Conservation (phyloP, 441 rosid species). For the Arabidopsis lyrata region DNA sequence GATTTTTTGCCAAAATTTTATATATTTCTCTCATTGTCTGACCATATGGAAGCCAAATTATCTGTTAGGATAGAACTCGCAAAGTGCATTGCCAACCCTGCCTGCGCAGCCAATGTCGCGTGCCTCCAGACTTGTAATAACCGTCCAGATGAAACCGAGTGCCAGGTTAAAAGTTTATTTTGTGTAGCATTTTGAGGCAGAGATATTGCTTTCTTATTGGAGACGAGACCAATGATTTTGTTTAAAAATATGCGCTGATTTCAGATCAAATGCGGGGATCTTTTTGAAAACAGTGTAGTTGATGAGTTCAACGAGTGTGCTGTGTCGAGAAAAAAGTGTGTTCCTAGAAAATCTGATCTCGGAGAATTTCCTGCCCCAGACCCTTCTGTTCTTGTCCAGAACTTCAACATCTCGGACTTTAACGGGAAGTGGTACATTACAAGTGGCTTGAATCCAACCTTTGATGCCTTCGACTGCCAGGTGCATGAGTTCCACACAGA, state of each 20-base stretch:
- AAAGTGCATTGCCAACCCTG: conserved; percentile 86
- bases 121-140: conserved; percentile 97
- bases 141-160: conserved; percentile 94
- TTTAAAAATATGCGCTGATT: conserved; percentile 8
- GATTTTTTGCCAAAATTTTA: conserved; percentile 4
- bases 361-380: conserved; percentile 94
- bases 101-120: conserved; percentile 90
- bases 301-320: conserved; percentile 97
- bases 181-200: not conserved
- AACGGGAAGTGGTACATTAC: conserved; percentile 88
- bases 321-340: conserved; percentile 89
- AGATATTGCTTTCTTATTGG: conserved; percentile 9
- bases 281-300: conserved; percentile 82
- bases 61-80: conserved; percentile 85
- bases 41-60: conserved; percentile 19
- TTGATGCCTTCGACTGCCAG: conserved; percentile 88
- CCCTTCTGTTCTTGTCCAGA: conserved; percentile 76
- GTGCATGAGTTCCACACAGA: conserved; percentile 86
- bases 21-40: conserved; percentile 33
- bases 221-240: conserved; percentile 13
- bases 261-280: conserved; percentile 94
- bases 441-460: conserved; percentile 92
- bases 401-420: conserved; percentile 78
- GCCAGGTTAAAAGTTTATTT: conserved; percentile 69
- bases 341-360: conserved; percentile 82